Percentiles rank a stretch among this genome's conserved stretches.
Conservation (phyloP, 441 rosid species). For the Adansonia madagascariensis region DNA sequence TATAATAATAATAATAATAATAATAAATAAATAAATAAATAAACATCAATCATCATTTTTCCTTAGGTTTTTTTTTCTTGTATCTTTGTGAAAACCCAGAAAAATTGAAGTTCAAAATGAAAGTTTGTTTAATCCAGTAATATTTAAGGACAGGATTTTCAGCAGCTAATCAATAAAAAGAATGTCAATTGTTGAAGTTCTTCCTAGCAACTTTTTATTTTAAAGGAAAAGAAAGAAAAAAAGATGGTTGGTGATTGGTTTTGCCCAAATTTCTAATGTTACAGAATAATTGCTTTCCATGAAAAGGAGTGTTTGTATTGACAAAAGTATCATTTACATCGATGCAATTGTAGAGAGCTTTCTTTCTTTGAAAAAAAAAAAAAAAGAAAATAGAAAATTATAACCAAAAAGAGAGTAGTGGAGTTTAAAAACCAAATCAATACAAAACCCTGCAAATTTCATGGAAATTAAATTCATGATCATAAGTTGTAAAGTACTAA, state of each 20-base stretch:
- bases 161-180: background rate
- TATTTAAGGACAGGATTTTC: background rate
- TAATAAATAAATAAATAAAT: background rate
- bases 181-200: background rate
- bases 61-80: background rate
- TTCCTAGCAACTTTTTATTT: background rate
- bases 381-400: too few relatives aligned
- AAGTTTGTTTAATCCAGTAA: background rate
- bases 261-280: constrained; percentile 1
- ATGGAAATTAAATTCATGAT: background rate
- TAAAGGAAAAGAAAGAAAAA: background rate
- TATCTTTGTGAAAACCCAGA: background rate
- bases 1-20: too few relatives aligned
- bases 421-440: background rate
- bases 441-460: background rate
- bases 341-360: background rate
- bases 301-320: background rate
- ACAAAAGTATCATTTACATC: background rate
- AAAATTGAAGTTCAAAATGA: background rate
- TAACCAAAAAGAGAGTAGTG: background rate
- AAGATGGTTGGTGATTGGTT: background rate
- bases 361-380: background rate
- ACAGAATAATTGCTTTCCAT: background rate
- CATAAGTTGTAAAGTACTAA: background rate
- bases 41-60: background rate